These are phyloP conservation scores for Debaryomyces maramus DNA, from an alignment of 805 yeast species.

Conservation along the genomic window DNA sequence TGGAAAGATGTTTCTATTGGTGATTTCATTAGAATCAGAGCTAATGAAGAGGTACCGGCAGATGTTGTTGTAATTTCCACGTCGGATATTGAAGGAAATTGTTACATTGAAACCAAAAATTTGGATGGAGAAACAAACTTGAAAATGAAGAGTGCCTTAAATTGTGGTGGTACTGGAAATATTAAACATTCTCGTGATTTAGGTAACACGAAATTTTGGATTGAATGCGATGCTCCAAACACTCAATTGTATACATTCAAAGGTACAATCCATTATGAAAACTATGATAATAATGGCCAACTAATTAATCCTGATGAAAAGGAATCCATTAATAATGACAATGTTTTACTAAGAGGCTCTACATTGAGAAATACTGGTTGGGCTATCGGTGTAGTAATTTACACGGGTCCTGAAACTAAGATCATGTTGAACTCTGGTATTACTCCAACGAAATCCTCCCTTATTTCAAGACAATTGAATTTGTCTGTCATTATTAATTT, in stretches of 20 bases:
- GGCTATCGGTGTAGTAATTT: conserved; percentile 72
- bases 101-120: conserved; percentile 79
- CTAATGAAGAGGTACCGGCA: conserved; percentile 80
- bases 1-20: conserved; percentile 79
- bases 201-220: conserved; percentile 54
- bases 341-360: conserved; percentile 69
- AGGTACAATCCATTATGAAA: conserved; percentile 60
- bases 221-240: conserved; percentile 76
- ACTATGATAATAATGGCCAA: conserved; percentile 30
- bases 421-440: conserved; percentile 76
- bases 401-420: conserved; percentile 75
- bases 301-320: conserved; percentile 35
- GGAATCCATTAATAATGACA: conserved; percentile 64
- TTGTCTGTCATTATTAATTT: conserved; percentile 66
- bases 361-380: conserved; percentile 73
- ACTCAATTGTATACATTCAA: conserved; percentile 62
- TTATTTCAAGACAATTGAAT: conserved; percentile 65
- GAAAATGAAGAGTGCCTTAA: conserved; percentile 56
- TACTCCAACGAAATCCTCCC: conserved; percentile 72
- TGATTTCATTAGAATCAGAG: conserved; percentile 66
- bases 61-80: conserved; percentile 65
- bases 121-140: conserved; percentile 83
- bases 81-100: conserved; percentile 66
- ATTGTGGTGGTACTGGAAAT: conserved; percentile 47
- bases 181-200: conserved; percentile 60